Percentiles rank a stretch among this genome's conserved stretches.
Conservation (phyloP, 345 rosid genomes). For the Salix koriyanagi region DNA sequence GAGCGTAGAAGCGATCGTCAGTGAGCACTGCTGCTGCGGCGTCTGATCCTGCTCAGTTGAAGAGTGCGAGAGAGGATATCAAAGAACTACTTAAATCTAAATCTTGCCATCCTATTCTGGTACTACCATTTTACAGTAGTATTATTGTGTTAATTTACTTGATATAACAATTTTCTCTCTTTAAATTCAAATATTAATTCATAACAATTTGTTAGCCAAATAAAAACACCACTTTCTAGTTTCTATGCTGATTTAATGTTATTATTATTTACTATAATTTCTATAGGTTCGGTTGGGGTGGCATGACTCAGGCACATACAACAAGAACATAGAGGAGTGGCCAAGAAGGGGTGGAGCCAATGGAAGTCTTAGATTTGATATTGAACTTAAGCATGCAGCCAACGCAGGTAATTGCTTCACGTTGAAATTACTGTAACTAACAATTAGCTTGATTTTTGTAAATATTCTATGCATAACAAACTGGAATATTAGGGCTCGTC, state of each 20-base stretch:
- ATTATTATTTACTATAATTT: background rate
- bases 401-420: slow-evolving; percentile 66
- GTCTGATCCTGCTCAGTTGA: slow-evolving; percentile 73
- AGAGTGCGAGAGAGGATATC: slow-evolving; percentile 84
- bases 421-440: background rate
- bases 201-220: background rate
- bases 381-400: slow-evolving; percentile 90
- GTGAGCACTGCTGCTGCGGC: slow-evolving; percentile 52
- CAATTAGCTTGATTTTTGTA: background rate
- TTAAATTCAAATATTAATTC: background rate
- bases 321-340: slow-evolving; percentile 87
- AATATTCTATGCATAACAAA: slow-evolving; percentile 10
- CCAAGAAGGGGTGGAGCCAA: slow-evolving; percentile 91
- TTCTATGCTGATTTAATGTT: background rate
- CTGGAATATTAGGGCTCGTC: slow-evolving; percentile 58
- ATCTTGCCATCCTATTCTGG: slow-evolving; percentile 85
- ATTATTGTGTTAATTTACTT: background rate
- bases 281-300: slow-evolving; percentile 83
- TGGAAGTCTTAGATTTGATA: slow-evolving; percentile 85
- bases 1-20: slow-evolving; percentile 37
- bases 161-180: background rate
- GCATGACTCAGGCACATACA: slow-evolving; percentile 96
- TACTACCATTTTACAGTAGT: slow-evolving; percentile 11
- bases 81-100: slow-evolving; percentile 68
- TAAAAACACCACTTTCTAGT: background rate